Base-by-base conservation (phyloP, 2,329 filamentous ascomycete genomes). In the Botrytis medusae region DNA sequence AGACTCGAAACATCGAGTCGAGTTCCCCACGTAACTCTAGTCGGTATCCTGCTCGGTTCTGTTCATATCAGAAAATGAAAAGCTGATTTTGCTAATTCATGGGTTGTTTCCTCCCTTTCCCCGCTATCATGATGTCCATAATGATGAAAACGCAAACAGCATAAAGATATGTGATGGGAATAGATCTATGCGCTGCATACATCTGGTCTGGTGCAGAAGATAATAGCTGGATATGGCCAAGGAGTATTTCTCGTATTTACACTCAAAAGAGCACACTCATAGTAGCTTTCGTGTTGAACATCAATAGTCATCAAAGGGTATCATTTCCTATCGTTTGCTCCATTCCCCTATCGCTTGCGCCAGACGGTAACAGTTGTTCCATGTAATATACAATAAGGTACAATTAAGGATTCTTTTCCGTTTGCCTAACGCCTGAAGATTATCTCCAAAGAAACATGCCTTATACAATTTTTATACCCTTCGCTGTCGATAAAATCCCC, bases 61-160 rank as follows among this genome's bases (percentile, higher is more conserved):
- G 2, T 54, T n/a, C 2, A 1, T 6, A 18, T 2, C 1, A 29
- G 48, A 16, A 1, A 0, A 16, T 54, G 12, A 25, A 29, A n/a
- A 16, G 48, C 0, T n/a, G 25, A 7, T n/a, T 54, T 0, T 29
- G 51, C 51, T 54, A n/a, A 18, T 8, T 2, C 2, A 8, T 54
- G 14, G 2, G 5, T 29, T 18, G 2, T 18, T 18, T 8, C n/a
- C n/a, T 18, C 2, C 25, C 12, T 29, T 29, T 14, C 14, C 3
- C 1, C 0, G 6, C 25, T 16, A 54, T 2, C 4, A 8, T 29
- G 2, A 54, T 3, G n/a, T 18, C 29, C 6, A 18, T 7, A 18
- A 54, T 29, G 25, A 54, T 29, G 25, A 7, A 5, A n/a, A 2
- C n/a, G 0, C 1, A n/a, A 51, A n/a, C 12, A n/a, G 48, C n/a